These are phyloP conservation scores for Pyrenopolyporus hunteri DNA, from an alignment of 495 filamentous ascomycete species.

Conservation along the genomic window DNA sequence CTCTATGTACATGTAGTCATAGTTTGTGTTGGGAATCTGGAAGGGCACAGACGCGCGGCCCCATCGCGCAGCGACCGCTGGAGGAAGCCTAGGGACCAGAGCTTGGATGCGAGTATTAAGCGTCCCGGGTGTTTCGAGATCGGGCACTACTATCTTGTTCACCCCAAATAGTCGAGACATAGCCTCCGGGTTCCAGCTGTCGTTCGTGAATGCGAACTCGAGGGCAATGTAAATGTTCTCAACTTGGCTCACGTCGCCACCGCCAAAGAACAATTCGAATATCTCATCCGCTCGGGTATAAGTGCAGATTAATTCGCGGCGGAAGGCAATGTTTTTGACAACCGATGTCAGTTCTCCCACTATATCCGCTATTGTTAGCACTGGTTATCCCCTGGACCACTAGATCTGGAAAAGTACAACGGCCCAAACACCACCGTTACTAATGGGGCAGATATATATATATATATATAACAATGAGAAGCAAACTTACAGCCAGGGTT, in stretches of 20 bases:
- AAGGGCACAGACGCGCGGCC: too few species aligned
- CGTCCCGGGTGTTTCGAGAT: background rate
- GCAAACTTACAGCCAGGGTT: constrained; percentile 5
- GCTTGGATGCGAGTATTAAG: background rate
- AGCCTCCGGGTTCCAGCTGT: background rate
- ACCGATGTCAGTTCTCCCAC: constrained; percentile 7
- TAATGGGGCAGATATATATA: too few species aligned
- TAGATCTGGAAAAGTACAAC: too few species aligned
- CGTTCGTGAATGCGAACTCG: background rate
- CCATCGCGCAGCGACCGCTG: background rate
- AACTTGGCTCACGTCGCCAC: background rate
- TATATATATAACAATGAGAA: too few species aligned
- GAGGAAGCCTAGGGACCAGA: background rate
- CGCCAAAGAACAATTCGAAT: background rate
- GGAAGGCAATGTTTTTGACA: constrained; percentile 12
- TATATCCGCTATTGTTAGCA: constrained; percentile 2
- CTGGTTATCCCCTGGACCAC: too few species aligned
- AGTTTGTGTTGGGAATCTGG: too few species aligned
- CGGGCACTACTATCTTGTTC: background rate
- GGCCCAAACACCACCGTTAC: too few species aligned
- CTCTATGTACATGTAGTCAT: too few species aligned
- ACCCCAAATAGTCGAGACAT: background rate
- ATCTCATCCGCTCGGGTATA: background rate
- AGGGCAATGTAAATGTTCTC: background rate
- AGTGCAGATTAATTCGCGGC: background rate